Base-by-base conservation (phyloP, 495 filamentous ascomycete genomes). In the Cryomyces minteri region DNA sequence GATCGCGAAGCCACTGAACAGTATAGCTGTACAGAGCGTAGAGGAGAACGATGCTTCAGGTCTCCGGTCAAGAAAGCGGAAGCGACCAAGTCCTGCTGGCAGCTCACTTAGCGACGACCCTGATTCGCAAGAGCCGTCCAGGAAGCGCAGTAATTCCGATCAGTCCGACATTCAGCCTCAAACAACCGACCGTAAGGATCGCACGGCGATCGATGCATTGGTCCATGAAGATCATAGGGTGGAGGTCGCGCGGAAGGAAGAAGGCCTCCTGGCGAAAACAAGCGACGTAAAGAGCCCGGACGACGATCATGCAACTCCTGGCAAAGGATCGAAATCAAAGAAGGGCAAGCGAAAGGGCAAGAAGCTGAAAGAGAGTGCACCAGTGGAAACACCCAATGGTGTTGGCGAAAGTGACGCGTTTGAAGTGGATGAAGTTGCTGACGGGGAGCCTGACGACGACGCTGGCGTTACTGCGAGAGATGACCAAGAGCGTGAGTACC, bases 401-500 rank as follows among this genome's bases (percentile, higher is more conserved):
- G 34, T 38, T 38, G 34, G 9, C 34, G 34, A 38, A 14, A 40
- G n/a, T 25, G 41, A 45, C 31, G 49, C 31, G 31, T 39, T 50
- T 30, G 47, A 50, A 50, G 49, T 61, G 30, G 38, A 25, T n/a
- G 41, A 45, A 38, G 3, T 38, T 29, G n/a, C 33, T n/a, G 43
- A 45, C 12, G 43, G 18, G 29, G 32, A 45, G 33, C 18, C 18
- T 25, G 58, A 46, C 18, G 60, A 65, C 44, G 65, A 67, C 43
- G 57, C 60, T 30, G 65, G 67, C 38, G 58, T 57, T 6, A 48
- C 60, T 31, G 60, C 66, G 41, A 75, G 65, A 49, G 74, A 71
- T 36, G 76, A 81, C 54, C 85, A 93, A 78, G 83, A 86, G 31
- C 40, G 45, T 47, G 18, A 47, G 45, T 45, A 43, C 9, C 10